Percentiles rank a stretch among this genome's conserved stretches.
These are phyloP conservation scores for Sclerotinia trifoliorum DNA, from an alignment of 2,329 filamentous ascomycete species.

Conservation along the genomic window DNA sequence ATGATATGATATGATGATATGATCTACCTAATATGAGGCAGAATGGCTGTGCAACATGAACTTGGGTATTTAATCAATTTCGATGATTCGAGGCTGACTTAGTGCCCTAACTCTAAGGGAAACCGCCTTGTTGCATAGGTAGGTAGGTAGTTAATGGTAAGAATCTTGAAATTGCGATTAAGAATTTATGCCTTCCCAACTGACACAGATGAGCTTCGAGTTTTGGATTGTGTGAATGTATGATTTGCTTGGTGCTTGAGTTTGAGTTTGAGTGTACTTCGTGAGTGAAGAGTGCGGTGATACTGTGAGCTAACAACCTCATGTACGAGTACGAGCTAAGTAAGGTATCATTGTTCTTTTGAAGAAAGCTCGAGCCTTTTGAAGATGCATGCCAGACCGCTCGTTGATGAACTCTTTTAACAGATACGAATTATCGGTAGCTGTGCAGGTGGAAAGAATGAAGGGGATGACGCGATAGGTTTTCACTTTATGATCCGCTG, in stretches of 20 bases:
- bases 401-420: not conserved
- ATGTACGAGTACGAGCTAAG: not conserved
- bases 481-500: not conserved
- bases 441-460: not conserved
- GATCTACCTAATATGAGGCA: not conserved
- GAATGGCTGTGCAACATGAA: not conserved
- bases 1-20: not conserved
- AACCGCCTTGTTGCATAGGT: not conserved
- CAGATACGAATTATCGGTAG: not conserved
- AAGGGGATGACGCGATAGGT: not conserved
- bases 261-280: not conserved
- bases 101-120: not conserved
- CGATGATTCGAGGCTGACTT: not conserved
- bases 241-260: not conserved
- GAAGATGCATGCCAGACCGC: constrained; percentile 11
- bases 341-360: not conserved
- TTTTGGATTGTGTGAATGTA: not conserved
- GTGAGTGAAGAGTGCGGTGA: not conserved
- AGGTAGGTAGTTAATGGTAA: not conserved
- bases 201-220: not conserved
- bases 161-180: not conserved
- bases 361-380: constrained; percentile 14
- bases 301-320: not conserved
- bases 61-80: not conserved
- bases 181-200: not conserved